A percentile compares a stretch with the other conserved stretches of the same genome.
phyloP scores from a whole-genome alignment of 2,329 filamentous ascomycete species.

The Emergomyces pasteurianus region DNA sequence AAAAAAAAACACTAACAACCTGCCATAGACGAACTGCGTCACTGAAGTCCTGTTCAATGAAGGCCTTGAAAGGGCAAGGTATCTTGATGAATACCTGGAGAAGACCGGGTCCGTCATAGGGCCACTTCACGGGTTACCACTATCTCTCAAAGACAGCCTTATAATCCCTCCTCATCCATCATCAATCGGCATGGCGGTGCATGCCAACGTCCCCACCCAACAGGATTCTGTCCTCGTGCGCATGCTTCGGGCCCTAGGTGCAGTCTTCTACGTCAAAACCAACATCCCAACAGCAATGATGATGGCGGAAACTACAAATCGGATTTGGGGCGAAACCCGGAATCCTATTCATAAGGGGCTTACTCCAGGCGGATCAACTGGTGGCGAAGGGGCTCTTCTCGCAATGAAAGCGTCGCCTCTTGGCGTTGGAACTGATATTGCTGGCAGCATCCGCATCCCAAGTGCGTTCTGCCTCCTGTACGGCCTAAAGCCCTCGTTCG shows the following conservation, averaged over 20 bases:
- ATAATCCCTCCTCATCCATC: slow-evolving; percentile 18
- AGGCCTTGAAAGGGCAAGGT: slow-evolving; percentile 24
- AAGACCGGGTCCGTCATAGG: slow-evolving; percentile 32
- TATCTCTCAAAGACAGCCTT: slow-evolving; percentile 32
- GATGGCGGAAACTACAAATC: slow-evolving; percentile 33
- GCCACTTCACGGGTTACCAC: slow-evolving; percentile 31
- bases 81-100: slow-evolving; percentile 23
- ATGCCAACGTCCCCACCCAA: slow-evolving; percentile 13
- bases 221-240: slow-evolving; percentile 23
- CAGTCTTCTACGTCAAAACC: slow-evolving; percentile 32
- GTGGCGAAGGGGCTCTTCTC: slow-evolving; percentile 26
- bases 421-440: slow-evolving; percentile 31
- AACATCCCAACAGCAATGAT: slow-evolving; percentile 31
- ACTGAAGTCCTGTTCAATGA: slow-evolving; percentile 44
- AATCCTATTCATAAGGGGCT: slow-evolving; percentile 25
- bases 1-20: background rate
- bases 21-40: slow-evolving; percentile 46
- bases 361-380: slow-evolving; percentile 25
- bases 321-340: slow-evolving; percentile 31
- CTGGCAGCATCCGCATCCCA: slow-evolving; percentile 29
- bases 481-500: slow-evolving; percentile 30
- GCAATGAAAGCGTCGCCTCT: slow-evolving; percentile 21
- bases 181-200: slow-evolving; percentile 11
- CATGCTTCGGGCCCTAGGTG: slow-evolving; percentile 30
- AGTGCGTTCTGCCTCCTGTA: slow-evolving; percentile 27